Conservation (phyloP, 2,329 filamentous ascomycete genomes). For the Anisogramma anomala region DNA sequence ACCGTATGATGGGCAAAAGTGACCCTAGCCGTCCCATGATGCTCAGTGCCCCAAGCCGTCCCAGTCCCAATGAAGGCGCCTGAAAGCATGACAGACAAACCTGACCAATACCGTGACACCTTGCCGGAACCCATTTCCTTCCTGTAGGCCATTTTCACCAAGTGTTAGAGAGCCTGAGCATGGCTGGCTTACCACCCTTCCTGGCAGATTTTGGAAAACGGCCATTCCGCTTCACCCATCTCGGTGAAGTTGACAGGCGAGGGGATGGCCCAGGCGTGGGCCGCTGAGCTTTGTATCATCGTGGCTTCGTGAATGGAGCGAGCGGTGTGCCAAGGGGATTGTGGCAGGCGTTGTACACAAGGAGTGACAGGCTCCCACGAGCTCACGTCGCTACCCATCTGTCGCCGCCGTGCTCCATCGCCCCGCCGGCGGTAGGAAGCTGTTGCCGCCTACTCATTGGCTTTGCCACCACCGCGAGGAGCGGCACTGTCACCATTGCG, state of each 20-base stretch:
- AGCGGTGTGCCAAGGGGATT: constrained; percentile 6
- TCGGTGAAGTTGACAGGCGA: constrained; percentile 7
- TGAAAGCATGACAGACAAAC: background rate
- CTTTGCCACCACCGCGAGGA: constrained; percentile 22
- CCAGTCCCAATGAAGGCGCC: background rate
- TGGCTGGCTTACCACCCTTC: constrained; percentile 10
- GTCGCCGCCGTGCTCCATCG: background rate
- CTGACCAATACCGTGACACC: background rate
- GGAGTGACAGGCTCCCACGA: background rate
- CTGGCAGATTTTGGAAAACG: constrained; percentile 9
- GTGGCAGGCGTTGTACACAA: constrained; percentile 4
- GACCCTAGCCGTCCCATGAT: too few species aligned
- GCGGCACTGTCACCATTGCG: constrained; percentile 27
- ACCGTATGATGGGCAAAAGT: too few species aligned
- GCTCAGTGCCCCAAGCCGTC: background rate
- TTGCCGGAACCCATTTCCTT: background rate
- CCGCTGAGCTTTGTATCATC: constrained; percentile 1
- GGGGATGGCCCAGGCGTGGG: background rate
- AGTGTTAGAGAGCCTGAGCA: background rate
- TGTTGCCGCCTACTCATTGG: constrained; percentile 6
- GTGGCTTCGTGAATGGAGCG: constrained; percentile 1
- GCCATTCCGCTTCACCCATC: constrained; percentile 10
- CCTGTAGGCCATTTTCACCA: background rate
- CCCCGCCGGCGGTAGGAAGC: background rate
- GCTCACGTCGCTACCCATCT: background rate